Base-by-base conservation (phyloP, 75 land plant genomes). In the Ceratopteris richardii region DNA sequence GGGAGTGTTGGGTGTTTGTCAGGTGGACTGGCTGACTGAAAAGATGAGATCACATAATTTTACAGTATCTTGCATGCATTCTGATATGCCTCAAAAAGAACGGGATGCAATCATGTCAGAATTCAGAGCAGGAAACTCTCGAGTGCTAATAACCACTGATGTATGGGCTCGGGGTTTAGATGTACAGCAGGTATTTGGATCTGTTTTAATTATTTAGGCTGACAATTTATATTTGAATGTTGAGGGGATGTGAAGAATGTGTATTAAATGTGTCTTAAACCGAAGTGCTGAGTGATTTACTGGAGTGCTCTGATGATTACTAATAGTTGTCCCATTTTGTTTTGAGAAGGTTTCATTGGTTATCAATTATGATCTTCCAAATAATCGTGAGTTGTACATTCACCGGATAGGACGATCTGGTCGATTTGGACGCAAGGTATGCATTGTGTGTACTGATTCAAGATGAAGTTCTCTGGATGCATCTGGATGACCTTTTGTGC, bases 81-180 rank as follows among this genome's bases (percentile, higher is more conserved):
- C 88, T 10, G 93, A 88, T 52, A 88, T 88, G 89, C 89, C 88
- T 26, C 93, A 88, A 59, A 88, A 82, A 36, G 89, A 84, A 48
- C 43, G 93, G 22, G 89, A 88, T 77, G 81, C 85, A n/a, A 88
- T 88, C 22, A 88, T 88, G 93, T 67, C 66, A n/a, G 85, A 88
- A 60, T 88, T 88, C 46, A 66, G 85, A 30, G 52, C 71, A 3
- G 85, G 93, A 31, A 68, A 65, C 54, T 81, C 85, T 16, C 82
- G 93, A 29, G 93, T 88, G 18, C 64, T 88, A 29, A 88, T 88
- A 25, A 88, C 93, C 19, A 88, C 89, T 27, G 93, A 88, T 79
- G 89, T 88, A 27, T 84, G 85, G 93, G 93, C 93, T 54, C 70
- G 93, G 0, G 93, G 93, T 44, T 62, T 88, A 65, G 93, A 88